Percentiles rank a stretch among this genome's conserved stretches.
Evolutionary conservation across 352 stramenopile species (phyloP).

Genomic region (Halophytophthora batemanensis): DNA sequence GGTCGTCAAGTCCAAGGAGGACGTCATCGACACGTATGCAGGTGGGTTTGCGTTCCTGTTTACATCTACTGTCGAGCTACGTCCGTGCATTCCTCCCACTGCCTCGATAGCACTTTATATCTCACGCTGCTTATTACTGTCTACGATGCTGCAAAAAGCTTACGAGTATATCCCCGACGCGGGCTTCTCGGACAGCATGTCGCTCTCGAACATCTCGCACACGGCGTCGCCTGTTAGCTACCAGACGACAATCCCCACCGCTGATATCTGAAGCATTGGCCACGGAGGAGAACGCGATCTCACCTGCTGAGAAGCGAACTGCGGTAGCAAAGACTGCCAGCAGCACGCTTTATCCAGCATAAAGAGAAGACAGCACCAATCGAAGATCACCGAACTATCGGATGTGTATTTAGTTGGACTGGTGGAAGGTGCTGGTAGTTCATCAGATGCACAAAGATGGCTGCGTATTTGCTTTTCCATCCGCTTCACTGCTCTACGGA

Average conservation of each 20-base stretch:
- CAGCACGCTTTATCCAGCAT: too few relatives aligned
- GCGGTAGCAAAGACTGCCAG: too few relatives aligned
- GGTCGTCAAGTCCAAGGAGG: slow-evolving; percentile 74
- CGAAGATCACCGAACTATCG: too few relatives aligned
- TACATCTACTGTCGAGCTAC: background rate
- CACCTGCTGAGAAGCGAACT: too few relatives aligned
- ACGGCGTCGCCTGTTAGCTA: slow-evolving; percentile 55
- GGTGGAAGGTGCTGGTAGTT: too few relatives aligned
- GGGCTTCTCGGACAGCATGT: slow-evolving; percentile 38
- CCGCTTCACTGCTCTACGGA: too few relatives aligned
- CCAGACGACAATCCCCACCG: slow-evolving; percentile 51
- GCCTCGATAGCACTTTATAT: background rate
- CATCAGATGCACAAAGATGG: too few relatives aligned
- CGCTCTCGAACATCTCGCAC: slow-evolving; percentile 34
- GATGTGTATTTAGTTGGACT: too few relatives aligned
- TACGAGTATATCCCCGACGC: slow-evolving; percentile 84
- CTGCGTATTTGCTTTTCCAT: too few relatives aligned
- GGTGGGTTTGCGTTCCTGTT: slow-evolving; percentile 41
- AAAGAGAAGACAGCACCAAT: too few relatives aligned
- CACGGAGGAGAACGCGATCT: background rate
- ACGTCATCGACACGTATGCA: slow-evolving; percentile 83
- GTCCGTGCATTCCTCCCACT: background rate
- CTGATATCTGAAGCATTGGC: slow-evolving; percentile 45
- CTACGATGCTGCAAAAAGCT: slow-evolving; percentile 21
- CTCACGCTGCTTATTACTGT: background rate